These are phyloP conservation scores for Irpex rosettiformis DNA, from an alignment of 1,284 basidiomycete species.

Conservation along the genomic window DNA sequence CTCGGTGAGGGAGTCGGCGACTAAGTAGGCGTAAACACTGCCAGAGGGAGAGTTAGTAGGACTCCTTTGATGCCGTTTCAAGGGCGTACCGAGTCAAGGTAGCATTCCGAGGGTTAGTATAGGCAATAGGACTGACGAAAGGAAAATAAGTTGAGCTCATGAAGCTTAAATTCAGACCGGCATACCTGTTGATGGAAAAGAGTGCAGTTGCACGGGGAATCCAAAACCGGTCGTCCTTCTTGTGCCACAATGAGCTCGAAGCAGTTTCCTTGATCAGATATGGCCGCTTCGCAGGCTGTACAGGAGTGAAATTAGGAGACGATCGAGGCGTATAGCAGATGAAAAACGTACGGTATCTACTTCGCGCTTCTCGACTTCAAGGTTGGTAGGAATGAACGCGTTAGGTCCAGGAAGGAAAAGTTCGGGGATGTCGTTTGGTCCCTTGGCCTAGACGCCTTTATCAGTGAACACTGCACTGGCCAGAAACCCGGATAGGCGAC, in stretches of 20 bases:
- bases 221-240: slow-evolving; percentile 96
- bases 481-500: no score
- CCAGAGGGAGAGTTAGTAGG: background rate
- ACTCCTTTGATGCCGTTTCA: background rate
- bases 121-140: slow-evolving; percentile 15
- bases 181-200: slow-evolving; percentile 69
- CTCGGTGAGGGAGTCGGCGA: slow-evolving; percentile 88
- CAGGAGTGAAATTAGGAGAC: slow-evolving; percentile 10
- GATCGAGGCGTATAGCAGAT: background rate
- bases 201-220: slow-evolving; percentile 82
- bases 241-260: slow-evolving; percentile 84
- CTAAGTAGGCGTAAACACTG: slow-evolving; percentile 83
- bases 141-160: background rate
- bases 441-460: slow-evolving; percentile 68
- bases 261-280: slow-evolving; percentile 71
- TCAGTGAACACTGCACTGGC: no score
- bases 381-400: slow-evolving; percentile 85
- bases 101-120: slow-evolving; percentile 13
- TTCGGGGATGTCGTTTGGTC: slow-evolving; percentile 60
- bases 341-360: slow-evolving; percentile 49
- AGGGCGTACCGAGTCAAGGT: slow-evolving; percentile 17
- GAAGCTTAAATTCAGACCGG: background rate
- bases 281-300: slow-evolving; percentile 71
- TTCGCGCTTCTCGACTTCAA: slow-evolving; percentile 77
- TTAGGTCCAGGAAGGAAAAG: slow-evolving; percentile 84